Conservation (phyloP, 202 grass and related monocot species). For the Hordeum pubiflorum region DNA sequence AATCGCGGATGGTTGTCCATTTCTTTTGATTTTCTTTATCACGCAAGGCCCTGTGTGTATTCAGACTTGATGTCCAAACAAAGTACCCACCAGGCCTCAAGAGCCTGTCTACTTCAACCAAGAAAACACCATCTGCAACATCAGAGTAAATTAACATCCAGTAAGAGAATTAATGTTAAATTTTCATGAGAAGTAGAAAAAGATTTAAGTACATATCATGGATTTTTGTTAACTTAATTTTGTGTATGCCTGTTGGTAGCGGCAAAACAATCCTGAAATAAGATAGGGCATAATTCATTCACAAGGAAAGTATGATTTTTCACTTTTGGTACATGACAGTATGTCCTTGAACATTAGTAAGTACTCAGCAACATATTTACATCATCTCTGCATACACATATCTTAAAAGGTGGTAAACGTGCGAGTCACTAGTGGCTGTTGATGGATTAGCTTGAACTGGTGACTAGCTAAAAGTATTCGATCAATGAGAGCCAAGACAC, state of each 20-base stretch:
- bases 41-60: slow-evolving; percentile 78
- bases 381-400: neutral
- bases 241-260: neutral
- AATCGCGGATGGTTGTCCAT: slow-evolving; percentile 59
- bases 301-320: neutral
- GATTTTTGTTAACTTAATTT: neutral
- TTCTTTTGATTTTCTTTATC: slow-evolving; percentile 98
- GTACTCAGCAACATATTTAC: neutral
- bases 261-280: neutral
- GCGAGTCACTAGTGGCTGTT: neutral
- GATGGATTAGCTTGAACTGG: neutral
- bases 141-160: neutral
- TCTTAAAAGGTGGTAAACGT: neutral
- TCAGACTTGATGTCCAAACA: slow-evolving; percentile 84
- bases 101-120: slow-evolving; percentile 93
- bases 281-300: neutral
- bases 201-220: neutral
- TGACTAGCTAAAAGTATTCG: neutral
- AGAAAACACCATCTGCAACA: slow-evolving; percentile 78
- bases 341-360: slow-evolving; percentile 8
- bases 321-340: neutral
- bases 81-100: slow-evolving; percentile 97
- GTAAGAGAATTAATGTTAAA: slow-evolving; percentile 5
- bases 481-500: neutral
- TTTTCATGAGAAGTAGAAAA: neutral